Evolutionary conservation across 345 rosid species (phyloP), one percentile per base, ranked within the genome.

Genomic region (Hibiscus trionum): DNA sequence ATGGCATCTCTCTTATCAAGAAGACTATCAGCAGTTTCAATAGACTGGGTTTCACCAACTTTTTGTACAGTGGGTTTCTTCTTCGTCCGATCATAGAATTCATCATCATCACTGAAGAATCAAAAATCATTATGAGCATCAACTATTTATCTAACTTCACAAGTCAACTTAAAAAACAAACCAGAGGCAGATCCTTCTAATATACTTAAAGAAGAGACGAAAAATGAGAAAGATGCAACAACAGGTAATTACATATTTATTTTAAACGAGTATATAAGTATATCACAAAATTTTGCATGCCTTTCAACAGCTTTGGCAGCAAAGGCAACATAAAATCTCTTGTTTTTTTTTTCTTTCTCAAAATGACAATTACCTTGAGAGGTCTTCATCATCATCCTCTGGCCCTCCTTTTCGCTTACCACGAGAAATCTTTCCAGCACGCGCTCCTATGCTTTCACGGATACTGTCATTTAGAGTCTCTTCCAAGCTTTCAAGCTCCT

Each of bases 401-500:
- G 76, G 77, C 11, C 78, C 29, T 76, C 91, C 91, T 77, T 83
- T 89, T 79, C 79, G 84, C 80, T 83, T 93, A 53, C 87, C 73
- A 7, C 16, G 60, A 67, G 87, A 76, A 73, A 60, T 77, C 69
- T 42, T 86, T 72, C 97, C 94, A 73, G 80, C 73, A 73, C 84
- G 91, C 12, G 97, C 96, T 24, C 99, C 97, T 17, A 95, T 69
- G 80, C 99, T 95, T 87, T 95, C 98, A 65, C 81, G 84, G 75
- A 95, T 95, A 78, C 98, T 92, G 66, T 92, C 98, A 78, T 95
- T 92, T 61, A 92, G 70, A 4, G 99, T 92, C 84, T 92, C 99
- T 78, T 95, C 99, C 84, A 95, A 84, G 86, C 82, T 92, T 82
- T 95, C 99, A 76, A 95, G 88, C 77, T 95, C 99, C 84, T 95